Evolutionary conservation across 495 filamentous ascomycete genomes (phyloP), one percentile per base, ranked within the genome.

Genomic region (Podospora pseudopauciseta): DNA sequence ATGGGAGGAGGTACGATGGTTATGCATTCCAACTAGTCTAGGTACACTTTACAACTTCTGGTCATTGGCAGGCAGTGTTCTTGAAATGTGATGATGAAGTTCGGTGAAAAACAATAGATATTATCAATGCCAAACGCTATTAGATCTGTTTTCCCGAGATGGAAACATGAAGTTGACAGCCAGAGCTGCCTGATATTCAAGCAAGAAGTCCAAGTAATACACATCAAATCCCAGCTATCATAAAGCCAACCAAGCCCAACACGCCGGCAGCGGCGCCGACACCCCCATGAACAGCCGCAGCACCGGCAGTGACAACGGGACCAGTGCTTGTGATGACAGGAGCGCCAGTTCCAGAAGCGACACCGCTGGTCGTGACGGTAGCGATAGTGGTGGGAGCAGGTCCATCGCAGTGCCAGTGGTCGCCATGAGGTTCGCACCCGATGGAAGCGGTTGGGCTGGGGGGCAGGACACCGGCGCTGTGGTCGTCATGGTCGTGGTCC

Each of bases 371-470:
- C 5, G 39, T 49, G 39, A 49, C 39, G 15, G 39, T 49, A 49
- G 39, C 39, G 39, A 49, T 49, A 16, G 39, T 49, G 15, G 39
- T 49, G 39, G 39, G 39, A 3, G 39, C 39, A 63, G 56, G 56
- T 27, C 56, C 56, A 7, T 58, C 56, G 18, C 56, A 58, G 56
- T 58, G 56, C 56, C 56, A 58, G 56, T 58, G 56, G 18, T 58
- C 56, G 6, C 56, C 56, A 27, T 58, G 56, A 20, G 56, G 56
- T 27, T 58, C 56, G 56, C 56, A 58, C 5, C 56, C 56, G 56
- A 58, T 27, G 56, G 56, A 58, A 5, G n/a, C 56, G 13, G 56
- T 58, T 5, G 56, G 56, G 56, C 56, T 58, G 0, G 56, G 56
- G 19, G 19, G 19, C 18, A 27, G 5, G 9, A 20, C 9, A 5